These are phyloP conservation scores for Sugiyamaella valdiviana DNA, from an alignment of 805 yeast species.

Conservation along the genomic window DNA sequence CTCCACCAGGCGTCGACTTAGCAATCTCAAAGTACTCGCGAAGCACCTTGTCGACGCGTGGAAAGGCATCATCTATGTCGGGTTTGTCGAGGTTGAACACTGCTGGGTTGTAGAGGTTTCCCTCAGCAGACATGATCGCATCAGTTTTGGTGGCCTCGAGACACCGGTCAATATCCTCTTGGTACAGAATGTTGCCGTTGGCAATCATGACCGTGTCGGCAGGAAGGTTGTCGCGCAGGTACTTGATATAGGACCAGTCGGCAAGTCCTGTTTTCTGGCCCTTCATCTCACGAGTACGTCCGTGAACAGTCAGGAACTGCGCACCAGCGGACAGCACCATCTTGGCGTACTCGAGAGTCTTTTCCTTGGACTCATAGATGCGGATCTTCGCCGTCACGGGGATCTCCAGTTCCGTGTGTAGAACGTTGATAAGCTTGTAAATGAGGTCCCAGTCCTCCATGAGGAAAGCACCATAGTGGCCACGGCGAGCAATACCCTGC, in stretches of 20 bases:
- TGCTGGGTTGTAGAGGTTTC: conserved; percentile 89
- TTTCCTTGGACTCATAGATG: conserved; percentile 76
- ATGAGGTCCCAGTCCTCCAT: conserved; percentile 97
- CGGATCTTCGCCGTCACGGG: conserved; percentile 97
- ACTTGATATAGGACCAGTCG: conserved; percentile 77
- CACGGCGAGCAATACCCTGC: conserved; percentile 92
- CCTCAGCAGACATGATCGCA: conserved; percentile 97
- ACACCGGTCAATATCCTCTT: conserved; percentile 74
- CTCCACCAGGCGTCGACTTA: conserved; percentile 52
- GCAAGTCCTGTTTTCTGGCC: conserved; percentile 96
- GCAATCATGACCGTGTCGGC: conserved; percentile 88
- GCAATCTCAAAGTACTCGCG: conserved; percentile 88
- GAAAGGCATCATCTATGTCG: conserved; percentile 61
- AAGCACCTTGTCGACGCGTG: conserved; percentile 75
- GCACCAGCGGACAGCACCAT: conserved; percentile 92
- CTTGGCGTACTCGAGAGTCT: conserved; percentile 78
- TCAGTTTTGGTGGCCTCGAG: conserved; percentile 61
- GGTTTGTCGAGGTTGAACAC: conserved; percentile 46
- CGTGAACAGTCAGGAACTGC: conserved; percentile 89
- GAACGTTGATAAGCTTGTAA: conserved; percentile 57
- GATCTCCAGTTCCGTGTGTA: conserved; percentile 67
- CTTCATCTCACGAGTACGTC: conserved; percentile 94
- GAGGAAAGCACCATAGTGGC: conserved; percentile 89
- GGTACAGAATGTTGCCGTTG: conserved; percentile 90
- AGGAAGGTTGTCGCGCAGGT: conserved; percentile 65